Evolutionary conservation across 768 basidiomycete species (phyloP).

Genomic region (Tricholoma sp.): DNA sequence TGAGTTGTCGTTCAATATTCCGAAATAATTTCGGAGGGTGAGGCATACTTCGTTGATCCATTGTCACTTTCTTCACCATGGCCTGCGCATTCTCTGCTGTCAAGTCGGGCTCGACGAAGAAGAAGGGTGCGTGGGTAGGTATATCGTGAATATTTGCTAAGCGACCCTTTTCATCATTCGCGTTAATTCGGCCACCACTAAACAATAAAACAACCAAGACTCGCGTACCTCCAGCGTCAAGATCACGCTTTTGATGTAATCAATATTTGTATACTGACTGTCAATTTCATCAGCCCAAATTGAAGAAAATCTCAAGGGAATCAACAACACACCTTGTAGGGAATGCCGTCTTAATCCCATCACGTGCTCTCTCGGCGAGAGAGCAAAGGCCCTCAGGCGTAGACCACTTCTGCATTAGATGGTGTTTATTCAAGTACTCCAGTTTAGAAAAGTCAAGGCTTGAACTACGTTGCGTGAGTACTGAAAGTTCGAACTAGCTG

Average conservation of each 20-base stretch:
- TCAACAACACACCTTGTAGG: slow-evolving; percentile 47
- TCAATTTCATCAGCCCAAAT: not conserved
- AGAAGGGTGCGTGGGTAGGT: slow-evolving; percentile 60
- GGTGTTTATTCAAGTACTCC: slow-evolving; percentile 84
- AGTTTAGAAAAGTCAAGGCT: slow-evolving; percentile 76
- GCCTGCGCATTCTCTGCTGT: slow-evolving; percentile 45
- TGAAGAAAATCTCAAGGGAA: not conserved
- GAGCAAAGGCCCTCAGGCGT: slow-evolving; percentile 43
- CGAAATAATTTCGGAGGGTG: not conserved
- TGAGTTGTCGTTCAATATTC: not conserved
- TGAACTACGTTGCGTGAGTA: slow-evolving; percentile 79
- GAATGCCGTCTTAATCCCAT: slow-evolving; percentile 49
- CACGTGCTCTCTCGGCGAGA: slow-evolving; percentile 51
- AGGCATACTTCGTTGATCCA: slow-evolving; percentile 40
- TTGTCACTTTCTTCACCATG: slow-evolving; percentile 42
- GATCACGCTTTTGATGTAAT: slow-evolving; percentile 63
- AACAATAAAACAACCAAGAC: not conserved
- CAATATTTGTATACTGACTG: slow-evolving; percentile 44
- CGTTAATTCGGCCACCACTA: not conserved
- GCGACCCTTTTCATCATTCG: slow-evolving; percentile 45
- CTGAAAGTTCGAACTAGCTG: slow-evolving; percentile 66
- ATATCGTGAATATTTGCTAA: slow-evolving; percentile 69
- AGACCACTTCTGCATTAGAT: slow-evolving; percentile 56
- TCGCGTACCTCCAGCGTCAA: slow-evolving; percentile 49
- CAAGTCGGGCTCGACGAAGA: slow-evolving; percentile 71